Percentiles rank a stretch among this genome's conserved stretches.
Conservation (phyloP, 2,329 filamentous ascomycete genomes). For the Lasiodiplodia gonubiensis region DNA sequence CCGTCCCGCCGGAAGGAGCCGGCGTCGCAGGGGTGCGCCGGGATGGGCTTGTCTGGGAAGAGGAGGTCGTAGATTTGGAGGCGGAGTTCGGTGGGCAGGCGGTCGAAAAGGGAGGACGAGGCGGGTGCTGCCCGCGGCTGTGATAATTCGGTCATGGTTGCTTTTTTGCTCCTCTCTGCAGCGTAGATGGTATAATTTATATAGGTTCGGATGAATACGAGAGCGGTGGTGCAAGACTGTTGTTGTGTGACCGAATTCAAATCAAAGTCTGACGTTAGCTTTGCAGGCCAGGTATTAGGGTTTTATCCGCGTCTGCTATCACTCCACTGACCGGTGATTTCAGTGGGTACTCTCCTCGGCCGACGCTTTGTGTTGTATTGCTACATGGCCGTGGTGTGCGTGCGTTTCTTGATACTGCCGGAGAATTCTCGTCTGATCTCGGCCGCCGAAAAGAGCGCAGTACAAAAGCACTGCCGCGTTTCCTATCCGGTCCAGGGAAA, state of each 20-base stretch:
- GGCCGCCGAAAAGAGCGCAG: not conserved
- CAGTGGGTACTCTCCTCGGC: not conserved
- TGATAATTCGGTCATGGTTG: slow-evolving; percentile 2
- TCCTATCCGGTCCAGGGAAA: not conserved
- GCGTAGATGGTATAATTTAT: not conserved
- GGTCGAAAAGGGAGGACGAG: slow-evolving; percentile 14
- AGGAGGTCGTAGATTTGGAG: slow-evolving; percentile 28
- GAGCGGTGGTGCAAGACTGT: not conserved
- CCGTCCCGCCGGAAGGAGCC: slow-evolving; percentile 13
- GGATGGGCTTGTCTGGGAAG: slow-evolving; percentile 22
- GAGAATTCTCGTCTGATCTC: slow-evolving; percentile 18
- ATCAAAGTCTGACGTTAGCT: not conserved
- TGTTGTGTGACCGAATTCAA: not conserved
- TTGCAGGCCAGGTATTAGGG: not conserved
- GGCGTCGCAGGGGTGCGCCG: not conserved
- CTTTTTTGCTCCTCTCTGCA: not conserved
- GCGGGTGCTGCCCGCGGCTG: not conserved
- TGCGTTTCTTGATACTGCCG: not conserved
- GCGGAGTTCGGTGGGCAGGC: slow-evolving; percentile 24
- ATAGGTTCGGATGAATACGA: not conserved
- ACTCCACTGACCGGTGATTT: slow-evolving; percentile 20
- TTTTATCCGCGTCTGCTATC: slow-evolving; percentile 5
- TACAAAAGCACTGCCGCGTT: not conserved
- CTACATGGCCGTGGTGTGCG: not conserved
- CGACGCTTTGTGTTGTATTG: not conserved